A percentile compares a stretch with the other conserved stretches of the same genome.
phyloP scores from a whole-genome alignment of 2,329 filamentous ascomycete genomes.

The Zalaria sp. region DNA sequence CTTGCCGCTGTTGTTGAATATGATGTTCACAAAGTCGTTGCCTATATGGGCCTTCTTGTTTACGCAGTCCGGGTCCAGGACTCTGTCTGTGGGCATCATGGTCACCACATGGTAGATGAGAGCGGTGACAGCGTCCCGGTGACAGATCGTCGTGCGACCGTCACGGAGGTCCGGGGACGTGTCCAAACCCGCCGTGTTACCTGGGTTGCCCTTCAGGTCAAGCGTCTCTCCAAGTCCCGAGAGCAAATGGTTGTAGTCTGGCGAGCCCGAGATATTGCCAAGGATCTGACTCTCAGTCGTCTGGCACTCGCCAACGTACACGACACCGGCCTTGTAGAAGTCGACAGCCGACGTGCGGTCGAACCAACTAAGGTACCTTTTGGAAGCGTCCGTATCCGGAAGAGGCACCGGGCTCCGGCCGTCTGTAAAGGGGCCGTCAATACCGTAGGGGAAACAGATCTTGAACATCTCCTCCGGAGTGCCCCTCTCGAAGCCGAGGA shows the following conservation, averaged over 20 bases:
- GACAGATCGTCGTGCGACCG: conserved; percentile 80
- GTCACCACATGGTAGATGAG: conserved; percentile 93
- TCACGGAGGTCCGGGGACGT: conserved; percentile 56
- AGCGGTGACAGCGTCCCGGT: conserved; percentile 89
- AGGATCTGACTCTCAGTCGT: conserved; percentile 72
- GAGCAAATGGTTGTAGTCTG: conserved; percentile 78
- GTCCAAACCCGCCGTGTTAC: conserved; percentile 89
- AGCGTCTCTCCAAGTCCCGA: conserved; percentile 70
- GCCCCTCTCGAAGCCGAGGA: background rate
- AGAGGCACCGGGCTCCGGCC: conserved; percentile 1
- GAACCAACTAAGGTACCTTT: conserved; percentile 65
- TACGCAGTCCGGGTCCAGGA: conserved; percentile 55
- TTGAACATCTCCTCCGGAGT: conserved; percentile 49
- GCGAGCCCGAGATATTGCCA: conserved; percentile 71
- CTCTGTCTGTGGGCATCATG: conserved; percentile 85
- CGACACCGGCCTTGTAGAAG: conserved; percentile 86
- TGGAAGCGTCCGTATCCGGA: conserved; percentile 24
- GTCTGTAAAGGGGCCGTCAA: conserved; percentile 6
- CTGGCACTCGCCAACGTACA: conserved; percentile 85
- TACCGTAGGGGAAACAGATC: conserved; percentile 1
- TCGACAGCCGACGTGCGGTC: conserved; percentile 84
- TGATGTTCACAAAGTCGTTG: conserved; percentile 95
- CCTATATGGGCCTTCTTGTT: conserved; percentile 91
- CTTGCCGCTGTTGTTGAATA: conserved; percentile 92
- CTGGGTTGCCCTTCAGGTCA: conserved; percentile 64